Conservation (phyloP, 345 rosid species). For the Ceriops decandra region DNA sequence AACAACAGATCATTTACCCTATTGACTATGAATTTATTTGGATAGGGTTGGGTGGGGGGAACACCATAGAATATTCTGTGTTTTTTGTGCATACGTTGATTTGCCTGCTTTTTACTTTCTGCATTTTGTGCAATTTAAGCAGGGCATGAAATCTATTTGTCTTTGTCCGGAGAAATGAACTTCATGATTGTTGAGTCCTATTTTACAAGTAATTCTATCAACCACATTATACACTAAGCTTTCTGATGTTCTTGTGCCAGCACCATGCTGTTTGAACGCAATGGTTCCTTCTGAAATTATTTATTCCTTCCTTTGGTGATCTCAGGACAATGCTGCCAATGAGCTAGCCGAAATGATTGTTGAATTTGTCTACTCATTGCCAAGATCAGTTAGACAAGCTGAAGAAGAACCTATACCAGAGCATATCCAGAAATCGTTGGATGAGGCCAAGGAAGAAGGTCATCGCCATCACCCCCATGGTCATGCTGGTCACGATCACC, state of each 20-base stretch:
- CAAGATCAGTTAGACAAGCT: conserved; percentile 47
- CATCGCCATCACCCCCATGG: conserved; percentile 19
- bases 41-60: no score
- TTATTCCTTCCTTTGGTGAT: conserved; percentile 14
- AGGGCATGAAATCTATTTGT: background rate
- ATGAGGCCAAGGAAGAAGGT: conserved; percentile 46
- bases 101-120: background rate
- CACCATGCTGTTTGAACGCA: background rate
- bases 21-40: no score
- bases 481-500: background rate
- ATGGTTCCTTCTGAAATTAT: conserved; percentile 3
- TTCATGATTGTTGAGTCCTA: background rate
- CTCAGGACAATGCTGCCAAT: conserved; percentile 56
- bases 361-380: conserved; percentile 56
- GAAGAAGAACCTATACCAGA: conserved; percentile 51
- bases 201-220: background rate
- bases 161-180: background rate
- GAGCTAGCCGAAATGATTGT: conserved; percentile 57
- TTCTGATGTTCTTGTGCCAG: background rate
- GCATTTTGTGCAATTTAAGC: background rate
- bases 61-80: background rate
- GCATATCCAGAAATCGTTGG: conserved; percentile 46
- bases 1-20: no score
- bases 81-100: background rate
- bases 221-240: background rate